Conservation (phyloP, 2,329 filamentous ascomycete species). For the Colletotrichum tropicale region DNA sequence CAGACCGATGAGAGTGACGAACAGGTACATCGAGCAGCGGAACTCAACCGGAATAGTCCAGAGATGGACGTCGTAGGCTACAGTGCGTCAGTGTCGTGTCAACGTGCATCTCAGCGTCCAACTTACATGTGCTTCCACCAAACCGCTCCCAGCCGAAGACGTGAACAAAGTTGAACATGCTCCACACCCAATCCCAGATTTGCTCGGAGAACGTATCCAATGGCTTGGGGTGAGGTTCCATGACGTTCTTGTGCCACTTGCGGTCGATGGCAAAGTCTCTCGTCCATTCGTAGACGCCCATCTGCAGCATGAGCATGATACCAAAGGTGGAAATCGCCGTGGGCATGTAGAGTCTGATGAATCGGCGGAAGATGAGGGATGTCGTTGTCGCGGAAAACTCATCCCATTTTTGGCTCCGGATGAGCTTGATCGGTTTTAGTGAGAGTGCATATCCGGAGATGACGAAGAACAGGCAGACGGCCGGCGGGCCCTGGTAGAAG, state of each 20-base stretch:
- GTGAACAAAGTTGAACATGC: slow-evolving; percentile 55
- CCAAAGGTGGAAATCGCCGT: slow-evolving; percentile 54
- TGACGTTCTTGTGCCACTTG: slow-evolving; percentile 50
- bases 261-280: slow-evolving; percentile 48
- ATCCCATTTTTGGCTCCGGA: slow-evolving; percentile 38
- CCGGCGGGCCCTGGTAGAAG: slow-evolving; percentile 59
- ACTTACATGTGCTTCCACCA: slow-evolving; percentile 49
- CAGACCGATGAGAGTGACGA: slow-evolving; percentile 55
- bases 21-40: slow-evolving; percentile 61
- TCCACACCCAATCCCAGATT: slow-evolving; percentile 48
- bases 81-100: slow-evolving; percentile 21
- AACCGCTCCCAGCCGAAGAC: slow-evolving; percentile 55
- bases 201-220: slow-evolving; percentile 43
- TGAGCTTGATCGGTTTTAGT: slow-evolving; percentile 54
- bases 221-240: slow-evolving; percentile 50
- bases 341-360: slow-evolving; percentile 56
- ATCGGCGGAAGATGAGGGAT: slow-evolving; percentile 56
- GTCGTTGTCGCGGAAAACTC: slow-evolving; percentile 50
- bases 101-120: background rate
- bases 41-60: slow-evolving; percentile 70
- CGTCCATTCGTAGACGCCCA: slow-evolving; percentile 54
- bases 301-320: slow-evolving; percentile 46
- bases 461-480: slow-evolving; percentile 67
- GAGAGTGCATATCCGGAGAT: slow-evolving; percentile 66
- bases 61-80: slow-evolving; percentile 60